Percentiles rank a stretch among this genome's conserved stretches.
Conservation (phyloP, 1,284 basidiomycete species). For the Peniophora sp. region DNA sequence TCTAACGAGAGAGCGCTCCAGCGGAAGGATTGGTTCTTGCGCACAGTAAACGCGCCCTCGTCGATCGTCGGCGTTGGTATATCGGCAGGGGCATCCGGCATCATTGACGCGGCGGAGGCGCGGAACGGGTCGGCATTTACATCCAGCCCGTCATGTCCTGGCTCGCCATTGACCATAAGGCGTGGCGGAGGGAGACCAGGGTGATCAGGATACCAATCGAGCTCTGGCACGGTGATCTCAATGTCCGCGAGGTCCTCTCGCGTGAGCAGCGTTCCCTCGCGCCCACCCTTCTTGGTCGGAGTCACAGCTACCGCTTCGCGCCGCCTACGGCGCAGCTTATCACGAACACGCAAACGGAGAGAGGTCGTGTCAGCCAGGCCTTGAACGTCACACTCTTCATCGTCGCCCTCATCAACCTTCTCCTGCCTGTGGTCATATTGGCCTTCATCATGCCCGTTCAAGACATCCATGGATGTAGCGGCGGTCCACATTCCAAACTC, state of each 20-base stretch:
- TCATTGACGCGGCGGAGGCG: not conserved
- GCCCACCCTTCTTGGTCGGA: not conserved
- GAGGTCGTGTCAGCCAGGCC: not conserved
- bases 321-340: not conserved
- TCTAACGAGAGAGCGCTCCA: conserved; percentile 13
- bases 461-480: not conserved
- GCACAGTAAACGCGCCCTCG: conserved; percentile 2
- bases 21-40: conserved; percentile 10
- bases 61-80: not conserved
- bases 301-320: not conserved
- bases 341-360: not conserved
- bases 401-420: not conserved
- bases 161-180: not conserved
- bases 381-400: not conserved
- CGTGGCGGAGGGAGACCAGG: too few species aligned
- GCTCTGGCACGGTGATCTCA: not conserved
- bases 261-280: not conserved
- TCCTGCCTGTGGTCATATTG: conserved; percentile 4
- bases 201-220: not conserved
- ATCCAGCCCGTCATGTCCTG: not conserved
- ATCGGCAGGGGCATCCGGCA: not conserved
- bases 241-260: not conserved
- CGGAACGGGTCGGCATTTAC: not conserved
- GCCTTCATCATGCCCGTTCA: not conserved
- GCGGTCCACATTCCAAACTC: conserved; percentile 4